phyloP scores from a whole-genome alignment of 2,329 filamentous ascomycete species.

The Nemania sp. region DNA sequence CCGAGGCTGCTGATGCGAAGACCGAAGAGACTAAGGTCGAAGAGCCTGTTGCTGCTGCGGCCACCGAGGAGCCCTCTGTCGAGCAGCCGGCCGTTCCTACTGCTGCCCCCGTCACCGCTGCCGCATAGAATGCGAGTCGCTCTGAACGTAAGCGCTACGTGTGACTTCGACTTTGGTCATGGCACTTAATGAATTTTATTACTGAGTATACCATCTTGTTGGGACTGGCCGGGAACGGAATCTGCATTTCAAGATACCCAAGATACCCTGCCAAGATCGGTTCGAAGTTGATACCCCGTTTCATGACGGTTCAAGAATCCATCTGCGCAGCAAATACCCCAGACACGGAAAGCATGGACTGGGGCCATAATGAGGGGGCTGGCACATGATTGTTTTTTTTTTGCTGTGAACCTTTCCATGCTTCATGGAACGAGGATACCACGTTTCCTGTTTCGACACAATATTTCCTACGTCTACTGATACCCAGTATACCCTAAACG shows the following conservation, averaged over 20 bases:
- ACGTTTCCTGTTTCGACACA: constrained; percentile 34
- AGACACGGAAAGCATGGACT: constrained; percentile 29
- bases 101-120: constrained; percentile 39
- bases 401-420: constrained; percentile 41
- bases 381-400: constrained; percentile 38
- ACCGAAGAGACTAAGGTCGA: constrained; percentile 26
- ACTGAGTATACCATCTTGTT: constrained; percentile 37
- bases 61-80: constrained; percentile 30
- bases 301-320: constrained; percentile 29
- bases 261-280: constrained; percentile 43
- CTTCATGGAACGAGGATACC: constrained; percentile 36
- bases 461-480: constrained; percentile 42
- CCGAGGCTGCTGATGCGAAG: constrained; percentile 29
- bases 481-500: constrained; percentile 44
- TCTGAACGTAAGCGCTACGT: constrained; percentile 21
- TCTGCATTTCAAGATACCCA: constrained; percentile 46
- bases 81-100: constrained; percentile 36
- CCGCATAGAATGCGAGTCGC: constrained; percentile 38
- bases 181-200: constrained; percentile 37
- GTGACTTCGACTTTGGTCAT: constrained; percentile 24
- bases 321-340: constrained; percentile 28
- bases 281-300: constrained; percentile 42
- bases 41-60: constrained; percentile 19
- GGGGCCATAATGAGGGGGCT: constrained; percentile 32
- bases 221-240: constrained; percentile 43